Evolutionary conservation across 2,329 filamentous ascomycete species (phyloP).

Genomic region (Diplodia seriata): DNA sequence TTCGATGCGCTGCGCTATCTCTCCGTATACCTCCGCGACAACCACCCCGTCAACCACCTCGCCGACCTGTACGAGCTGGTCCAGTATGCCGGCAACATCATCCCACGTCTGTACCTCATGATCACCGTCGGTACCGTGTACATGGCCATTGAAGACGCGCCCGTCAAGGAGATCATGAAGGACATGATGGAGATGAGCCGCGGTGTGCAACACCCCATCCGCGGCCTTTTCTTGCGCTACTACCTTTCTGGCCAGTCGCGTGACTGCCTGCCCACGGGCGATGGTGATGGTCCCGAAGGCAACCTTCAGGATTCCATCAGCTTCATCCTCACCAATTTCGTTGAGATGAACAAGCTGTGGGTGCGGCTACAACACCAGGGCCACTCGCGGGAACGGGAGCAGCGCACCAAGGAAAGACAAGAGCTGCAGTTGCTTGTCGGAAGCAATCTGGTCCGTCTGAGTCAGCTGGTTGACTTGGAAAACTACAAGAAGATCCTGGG

Average conservation of each 20-base stretch:
- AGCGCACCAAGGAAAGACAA: constrained; percentile 90
- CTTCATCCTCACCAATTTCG: constrained; percentile 97
- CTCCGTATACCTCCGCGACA: constrained; percentile 94
- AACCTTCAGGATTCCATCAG: constrained; percentile 97
- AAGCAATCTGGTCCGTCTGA: constrained; percentile 93
- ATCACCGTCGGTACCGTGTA: constrained; percentile 99
- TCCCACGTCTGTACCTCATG: constrained; percentile 97
- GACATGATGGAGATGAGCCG: constrained; percentile 99
- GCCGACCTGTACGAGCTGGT: constrained; percentile 98
- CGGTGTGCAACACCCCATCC: constrained; percentile 94
- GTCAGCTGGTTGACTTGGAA: constrained; percentile 93
- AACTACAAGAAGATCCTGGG: constrained; percentile 92
- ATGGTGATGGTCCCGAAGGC: constrained; percentile 88
- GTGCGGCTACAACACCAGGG: constrained; percentile 96
- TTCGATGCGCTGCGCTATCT: constrained; percentile 97
- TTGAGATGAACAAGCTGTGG: constrained; percentile 99
- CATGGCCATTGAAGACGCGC: constrained; percentile 97
- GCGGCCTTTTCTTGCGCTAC: constrained; percentile 93
- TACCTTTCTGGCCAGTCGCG: constrained; percentile 94
- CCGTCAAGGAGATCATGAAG: constrained; percentile 99
- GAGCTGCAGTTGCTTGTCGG: constrained; percentile 95
- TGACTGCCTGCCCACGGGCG: constrained; percentile 82
- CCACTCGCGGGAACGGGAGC: constrained; percentile 91
- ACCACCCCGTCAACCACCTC: constrained; percentile 96
- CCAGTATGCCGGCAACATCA: constrained; percentile 97